A percentile compares a stretch with the other conserved stretches of the same genome.
These are phyloP conservation scores for Dryas octopetala DNA, from an alignment of 306 rosid genomes.

Conservation along the genomic window DNA sequence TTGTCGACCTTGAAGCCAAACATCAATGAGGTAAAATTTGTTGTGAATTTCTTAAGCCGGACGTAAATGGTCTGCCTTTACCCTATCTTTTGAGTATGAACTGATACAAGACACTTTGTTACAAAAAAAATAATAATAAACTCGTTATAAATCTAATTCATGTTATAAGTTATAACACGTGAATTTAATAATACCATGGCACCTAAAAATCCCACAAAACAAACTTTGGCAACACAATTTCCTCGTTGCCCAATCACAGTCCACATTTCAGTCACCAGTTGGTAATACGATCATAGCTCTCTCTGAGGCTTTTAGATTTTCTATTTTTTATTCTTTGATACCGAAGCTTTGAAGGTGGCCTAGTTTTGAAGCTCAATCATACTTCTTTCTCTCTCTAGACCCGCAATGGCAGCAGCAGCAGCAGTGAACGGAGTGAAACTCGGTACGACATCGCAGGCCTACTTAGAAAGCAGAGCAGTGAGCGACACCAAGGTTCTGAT, in stretches of 20 bases:
- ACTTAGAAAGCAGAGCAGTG: conserved; percentile 63
- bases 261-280: background rate
- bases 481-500: conserved; percentile 67
- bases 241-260: background rate
- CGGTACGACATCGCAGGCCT: conserved; percentile 58
- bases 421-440: conserved; percentile 47
- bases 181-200: too few species aligned
- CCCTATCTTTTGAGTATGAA: too few species aligned
- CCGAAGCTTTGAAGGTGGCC: background rate
- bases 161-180: too few species aligned
- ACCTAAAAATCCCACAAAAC: background rate
- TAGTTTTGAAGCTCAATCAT: background rate
- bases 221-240: background rate
- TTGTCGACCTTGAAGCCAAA: too few species aligned
- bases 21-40: too few species aligned
- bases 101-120: too few species aligned
- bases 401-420: conserved; percentile 20
- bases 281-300: background rate
- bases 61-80: too few species aligned
- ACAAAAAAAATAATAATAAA: too few species aligned
- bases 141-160: too few species aligned
- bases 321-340: background rate
- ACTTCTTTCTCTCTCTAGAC: background rate
- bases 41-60: too few species aligned
- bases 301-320: background rate